Evolutionary conservation across 148 eudicot species (phyloP), one percentile per base, ranked within the genome.

Genomic region (Nepenthes mirabilis): DNA sequence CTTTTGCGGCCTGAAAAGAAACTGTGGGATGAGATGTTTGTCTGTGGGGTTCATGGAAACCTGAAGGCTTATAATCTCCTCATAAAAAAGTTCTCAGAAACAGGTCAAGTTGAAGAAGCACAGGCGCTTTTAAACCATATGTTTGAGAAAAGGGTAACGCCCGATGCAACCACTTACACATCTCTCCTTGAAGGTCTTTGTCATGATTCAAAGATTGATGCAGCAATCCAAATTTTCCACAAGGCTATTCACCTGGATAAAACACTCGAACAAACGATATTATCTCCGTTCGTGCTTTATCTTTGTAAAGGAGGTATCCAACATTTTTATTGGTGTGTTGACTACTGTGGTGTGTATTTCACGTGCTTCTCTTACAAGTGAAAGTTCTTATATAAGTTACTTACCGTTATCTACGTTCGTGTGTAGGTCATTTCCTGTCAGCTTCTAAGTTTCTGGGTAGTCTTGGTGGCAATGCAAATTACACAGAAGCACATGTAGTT

Each of bases 11-110:
- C 98, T n/a, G 94, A 94, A 32, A 88, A 80, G 71, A 78, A 79
- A 76, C 73, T 91, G 64, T 91, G 96, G 98, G 96, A 91, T 72
- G 96, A 91, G 80, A 91, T 91, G 94, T 91, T 91, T 74, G 71
- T 88, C 7, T 75, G 72, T 65, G 88, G 94, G 1, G 70, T 87
- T 63, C 40, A 59, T 58, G 94, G 88, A 14, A 75, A 83, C 67
- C 67, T 80, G 70, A 74, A 69, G 72, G 83, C 85, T 34, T 88
- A 83, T 69, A 77, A 70, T 73, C 77, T 80, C 36, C 79, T 91
- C 36, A 80, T 91, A 33, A 47, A 61, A 49, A 91, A 82, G 70
- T 86, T 66, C 63, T 49, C 50, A 13, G 69, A 57, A 51, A 34
- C 5, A 51, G 63, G 57, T 14, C 55, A 66, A 58, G 2, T 36